Base-by-base conservation (phyloP, 129 eudicot genomes). In the Flaveria linearis region DNA sequence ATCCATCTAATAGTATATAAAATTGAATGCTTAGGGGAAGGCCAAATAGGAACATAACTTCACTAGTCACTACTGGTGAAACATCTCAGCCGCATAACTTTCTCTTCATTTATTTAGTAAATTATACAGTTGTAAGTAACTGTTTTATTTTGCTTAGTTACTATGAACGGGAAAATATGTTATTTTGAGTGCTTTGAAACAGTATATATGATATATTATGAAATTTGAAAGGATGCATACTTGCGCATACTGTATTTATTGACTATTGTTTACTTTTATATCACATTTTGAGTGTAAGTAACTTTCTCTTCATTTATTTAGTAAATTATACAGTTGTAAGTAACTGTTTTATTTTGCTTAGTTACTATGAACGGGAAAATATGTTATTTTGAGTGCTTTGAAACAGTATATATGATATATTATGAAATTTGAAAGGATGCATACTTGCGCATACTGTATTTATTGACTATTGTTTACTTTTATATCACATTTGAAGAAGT, bases 331-430 rank as follows among this genome's bases (percentile, higher is more conserved):
- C 58, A 18, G 13, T 18, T 55, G 17, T 55, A 55, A 6, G 26
- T 55, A 55, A 60, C 66, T 60, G 66, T 25, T 60, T 60, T 25
- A 60, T 23, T 13, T 60, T 23, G 26, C 11, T 60, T 60, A 60
- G 66, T 25, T 60, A 22, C 66, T 7, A 60, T 25, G 66, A 60
- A 12, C 4, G 41, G 66, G 8, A 0, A 25, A 23, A 60, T 60
- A 60, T 60, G 17, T 10, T 25, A 60, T 25, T 53, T 60, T 25
- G 13, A 60, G 66, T 60, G 66, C 10, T 60, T 25, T 2, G 66
- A 60, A 60, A 23, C 16, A 7, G 41, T 10, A 23, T 60, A 25
- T 25, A 22, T 60, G 39, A 60, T 60, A 17, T 56, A 17, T 56
- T 5, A 56, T 56, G 28, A 8, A 18, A 56, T 7, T 56, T 56